These are phyloP conservation scores for Paramarasmius palmivorus DNA, from an alignment of 1,284 basidiomycete genomes.

Conservation along the genomic window DNA sequence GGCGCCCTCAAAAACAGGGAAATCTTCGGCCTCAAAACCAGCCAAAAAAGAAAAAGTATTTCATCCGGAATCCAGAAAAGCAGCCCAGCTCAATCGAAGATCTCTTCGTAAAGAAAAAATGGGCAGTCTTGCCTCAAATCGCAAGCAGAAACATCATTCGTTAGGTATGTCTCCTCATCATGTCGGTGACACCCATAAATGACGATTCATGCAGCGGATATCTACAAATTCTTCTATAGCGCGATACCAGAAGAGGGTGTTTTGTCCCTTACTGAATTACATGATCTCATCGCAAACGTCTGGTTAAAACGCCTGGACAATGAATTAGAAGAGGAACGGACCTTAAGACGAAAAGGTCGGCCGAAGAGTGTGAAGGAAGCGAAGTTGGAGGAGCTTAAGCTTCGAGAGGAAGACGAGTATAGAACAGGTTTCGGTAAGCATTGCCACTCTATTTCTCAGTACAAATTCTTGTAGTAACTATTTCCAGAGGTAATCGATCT, in stretches of 20 bases:
- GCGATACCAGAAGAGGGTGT: slow-evolving; percentile 66
- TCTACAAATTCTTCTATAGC: slow-evolving; percentile 81
- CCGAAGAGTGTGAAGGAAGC: slow-evolving; percentile 74
- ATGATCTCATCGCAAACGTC: slow-evolving; percentile 64
- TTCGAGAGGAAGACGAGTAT: slow-evolving; percentile 73
- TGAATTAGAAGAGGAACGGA: slow-evolving; percentile 64
- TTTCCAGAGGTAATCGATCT: slow-evolving; percentile 80
- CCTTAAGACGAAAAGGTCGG: slow-evolving; percentile 71
- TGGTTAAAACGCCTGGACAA: slow-evolving; percentile 78
- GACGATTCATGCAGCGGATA: slow-evolving; percentile 51
- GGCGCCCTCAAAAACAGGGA: slow-evolving; percentile 38
- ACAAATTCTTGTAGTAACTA: slow-evolving; percentile 3
- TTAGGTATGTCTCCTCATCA: slow-evolving; percentile 42
- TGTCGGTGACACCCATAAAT: neutral
- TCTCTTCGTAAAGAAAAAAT: slow-evolving; percentile 75
- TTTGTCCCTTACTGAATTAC: slow-evolving; percentile 68
- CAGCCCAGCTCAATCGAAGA: slow-evolving; percentile 74
- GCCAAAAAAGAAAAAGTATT: slow-evolving; percentile 75
- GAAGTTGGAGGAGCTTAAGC: slow-evolving; percentile 73
- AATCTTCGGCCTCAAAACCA: slow-evolving; percentile 28
- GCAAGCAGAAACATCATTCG: slow-evolving; percentile 53
- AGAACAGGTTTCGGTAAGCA: slow-evolving; percentile 80
- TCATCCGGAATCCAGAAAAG: slow-evolving; percentile 81
- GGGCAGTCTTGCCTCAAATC: slow-evolving; percentile 53
- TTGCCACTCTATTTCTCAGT: slow-evolving; percentile 10